Evolutionary conservation across 306 rosid genomes (phyloP).

Genomic region (Betula pendula): DNA sequence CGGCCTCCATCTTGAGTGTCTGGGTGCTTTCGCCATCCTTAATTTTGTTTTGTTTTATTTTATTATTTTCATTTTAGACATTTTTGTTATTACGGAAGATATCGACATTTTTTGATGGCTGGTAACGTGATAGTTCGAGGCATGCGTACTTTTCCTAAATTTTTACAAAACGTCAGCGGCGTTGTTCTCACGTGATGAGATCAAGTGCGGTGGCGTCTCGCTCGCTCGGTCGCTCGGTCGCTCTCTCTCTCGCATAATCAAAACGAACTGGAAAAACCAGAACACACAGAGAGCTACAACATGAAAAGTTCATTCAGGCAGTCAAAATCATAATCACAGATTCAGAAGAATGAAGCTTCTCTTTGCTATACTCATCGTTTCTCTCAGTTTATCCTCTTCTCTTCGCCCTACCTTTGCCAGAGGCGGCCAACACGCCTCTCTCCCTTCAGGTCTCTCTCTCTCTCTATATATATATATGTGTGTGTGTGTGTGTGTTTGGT

Average conservation of each 20-base stretch:
- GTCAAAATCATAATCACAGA: background rate
- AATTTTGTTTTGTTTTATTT: too few relatives aligned
- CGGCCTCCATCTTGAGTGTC: too few relatives aligned
- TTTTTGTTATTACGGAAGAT: too few relatives aligned
- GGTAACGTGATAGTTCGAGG: too few relatives aligned
- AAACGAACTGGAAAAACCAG: background rate
- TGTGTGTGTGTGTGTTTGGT: background rate
- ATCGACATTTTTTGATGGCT: too few relatives aligned
- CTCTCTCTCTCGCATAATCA: background rate
- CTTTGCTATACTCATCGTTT: conserved; percentile 40
- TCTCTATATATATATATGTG: background rate
- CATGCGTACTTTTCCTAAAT: too few relatives aligned
- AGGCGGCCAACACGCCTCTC: conserved; percentile 39
- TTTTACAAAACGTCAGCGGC: too few relatives aligned
- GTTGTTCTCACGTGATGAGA: background rate
- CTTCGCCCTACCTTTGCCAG: conserved; percentile 41
- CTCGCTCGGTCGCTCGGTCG: background rate
- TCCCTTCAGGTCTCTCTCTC: conserved; percentile 45
- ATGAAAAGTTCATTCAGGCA: background rate
- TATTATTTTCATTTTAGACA: too few relatives aligned
- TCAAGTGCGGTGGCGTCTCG: background rate
- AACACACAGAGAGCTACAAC: background rate
- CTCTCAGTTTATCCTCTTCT: conserved; percentile 33
- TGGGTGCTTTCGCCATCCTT: too few relatives aligned
- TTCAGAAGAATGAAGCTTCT: conserved; percentile 32